Base-by-base conservation (phyloP, 805 yeast species). In the Komagataella phaffii region DNA sequence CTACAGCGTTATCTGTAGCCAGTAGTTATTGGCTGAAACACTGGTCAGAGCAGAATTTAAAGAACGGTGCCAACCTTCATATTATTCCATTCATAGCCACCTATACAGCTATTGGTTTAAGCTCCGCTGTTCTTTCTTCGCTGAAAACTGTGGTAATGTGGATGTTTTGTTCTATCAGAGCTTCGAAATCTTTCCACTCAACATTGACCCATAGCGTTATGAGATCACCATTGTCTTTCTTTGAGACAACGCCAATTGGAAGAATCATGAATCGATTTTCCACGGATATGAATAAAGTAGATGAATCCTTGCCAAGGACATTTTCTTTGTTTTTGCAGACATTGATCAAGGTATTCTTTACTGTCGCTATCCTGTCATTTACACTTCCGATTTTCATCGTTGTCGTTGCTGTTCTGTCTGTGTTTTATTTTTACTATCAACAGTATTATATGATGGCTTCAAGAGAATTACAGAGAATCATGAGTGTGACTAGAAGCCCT, bases 401-500 rank as follows among this genome's bases (percentile, higher is more conserved):
- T 4, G 66, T 81, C 12, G 72, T 80, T 44, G 64, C 67, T 1
- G 53, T 70, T 1, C 65, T 88, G 53, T 67, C 76, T 2, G 63
- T 76, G 36, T 62, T 87, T 49, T 88, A 88, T 65, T 63, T 76
- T 48, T 81, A 83, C 63, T 85, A 83, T 62, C 95, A 88, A 64
- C 69, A 70, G 49, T 83, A 74, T 64, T 89, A 85, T 63, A 75
- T 83, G 55, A 72, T 80, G 3, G 75, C 88, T 1, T 77, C 89
- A 7, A 75, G 96, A 59, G 96, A 88, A 62, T 70, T 88, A 58
- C 86, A 85, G 62, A 76, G 96, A 59, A 69, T 88, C 50, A 79
- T 77, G 48, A 80, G 85, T 51, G 73, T 80, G 19, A 75, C 91
- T 4, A 75, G 79, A 59, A 79, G 87, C 52, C 96, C 96, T 2